phyloP scores from a whole-genome alignment of 2,329 filamentous ascomycete genomes.

The Lachnellula cervina region DNA sequence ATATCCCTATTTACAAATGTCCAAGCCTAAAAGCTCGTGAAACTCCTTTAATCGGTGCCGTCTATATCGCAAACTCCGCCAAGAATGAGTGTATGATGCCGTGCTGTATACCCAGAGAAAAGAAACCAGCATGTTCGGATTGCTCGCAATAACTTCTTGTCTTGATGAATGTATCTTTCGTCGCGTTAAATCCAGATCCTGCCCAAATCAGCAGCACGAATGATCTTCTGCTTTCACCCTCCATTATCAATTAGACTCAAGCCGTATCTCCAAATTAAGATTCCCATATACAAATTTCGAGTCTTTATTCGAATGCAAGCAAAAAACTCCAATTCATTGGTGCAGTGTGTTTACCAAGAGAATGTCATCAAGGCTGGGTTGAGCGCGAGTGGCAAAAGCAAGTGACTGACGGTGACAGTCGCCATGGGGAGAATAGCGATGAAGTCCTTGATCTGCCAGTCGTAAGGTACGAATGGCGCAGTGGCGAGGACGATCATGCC shows the following conservation, averaged over 20 bases:
- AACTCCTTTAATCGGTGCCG: not conserved
- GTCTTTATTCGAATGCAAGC: not conserved
- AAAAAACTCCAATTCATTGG: not conserved
- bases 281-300: not conserved
- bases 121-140: not conserved
- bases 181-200: not conserved
- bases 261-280: not conserved
- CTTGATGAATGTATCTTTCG: not conserved
- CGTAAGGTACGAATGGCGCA: conserved; percentile 58
- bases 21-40: not conserved
- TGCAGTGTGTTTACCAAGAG: conserved; percentile 52
- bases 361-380: conserved; percentile 80
- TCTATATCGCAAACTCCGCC: not conserved
- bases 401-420: conserved; percentile 63
- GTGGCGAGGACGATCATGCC: conserved; percentile 53
- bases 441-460: conserved; percentile 65
- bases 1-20: not conserved
- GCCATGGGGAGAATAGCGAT: conserved; percentile 74
- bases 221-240: not conserved
- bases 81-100: not conserved
- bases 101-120: not conserved
- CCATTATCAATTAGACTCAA: conserved; percentile 1
- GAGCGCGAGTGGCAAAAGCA: conserved; percentile 66
- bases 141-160: not conserved
- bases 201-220: no score